These are phyloP conservation scores for Erucastrum elatum DNA, from an alignment of 345 rosid genomes.

Conservation along the genomic window DNA sequence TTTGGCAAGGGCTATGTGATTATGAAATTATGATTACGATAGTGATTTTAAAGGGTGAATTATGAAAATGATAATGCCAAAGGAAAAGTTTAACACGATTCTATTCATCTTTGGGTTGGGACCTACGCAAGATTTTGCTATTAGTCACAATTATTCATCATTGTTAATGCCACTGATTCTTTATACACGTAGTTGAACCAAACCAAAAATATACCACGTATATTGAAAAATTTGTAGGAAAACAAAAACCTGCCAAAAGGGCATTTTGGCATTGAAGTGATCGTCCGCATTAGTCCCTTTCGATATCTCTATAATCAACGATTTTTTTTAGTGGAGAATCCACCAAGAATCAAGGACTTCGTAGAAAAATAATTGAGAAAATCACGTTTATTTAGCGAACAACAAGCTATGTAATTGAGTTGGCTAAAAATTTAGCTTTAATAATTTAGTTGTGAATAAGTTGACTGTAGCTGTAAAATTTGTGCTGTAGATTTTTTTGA, in stretches of 20 bases:
- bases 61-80: constrained; percentile 17
- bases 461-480: no score
- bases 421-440: no score
- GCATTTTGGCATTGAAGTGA: constrained; percentile 19
- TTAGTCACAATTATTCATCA: constrained; percentile 27
- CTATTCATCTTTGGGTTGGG: constrained; percentile 32
- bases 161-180: constrained; percentile 22
- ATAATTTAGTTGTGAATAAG: no score
- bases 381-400: neutral
- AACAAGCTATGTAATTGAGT: neutral
- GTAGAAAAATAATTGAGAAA: neutral
- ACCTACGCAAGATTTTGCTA: constrained; percentile 32
- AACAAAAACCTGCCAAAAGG: constrained; percentile 13
- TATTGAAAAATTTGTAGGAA: neutral
- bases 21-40: constrained; percentile 21
- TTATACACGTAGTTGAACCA: neutral
- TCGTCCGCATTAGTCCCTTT: constrained; percentile 35
- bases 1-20: constrained; percentile 15
- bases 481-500: no score
- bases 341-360: constrained; percentile 1
- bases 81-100: constrained; percentile 31
- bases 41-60: constrained; percentile 29
- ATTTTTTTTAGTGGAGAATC: constrained; percentile 23
- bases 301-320: constrained; percentile 20
- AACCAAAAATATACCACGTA: neutral